Conservation (phyloP, 225 moss, liverwort and hornwort genomes). For the Pseudoscleropodium purum region DNA sequence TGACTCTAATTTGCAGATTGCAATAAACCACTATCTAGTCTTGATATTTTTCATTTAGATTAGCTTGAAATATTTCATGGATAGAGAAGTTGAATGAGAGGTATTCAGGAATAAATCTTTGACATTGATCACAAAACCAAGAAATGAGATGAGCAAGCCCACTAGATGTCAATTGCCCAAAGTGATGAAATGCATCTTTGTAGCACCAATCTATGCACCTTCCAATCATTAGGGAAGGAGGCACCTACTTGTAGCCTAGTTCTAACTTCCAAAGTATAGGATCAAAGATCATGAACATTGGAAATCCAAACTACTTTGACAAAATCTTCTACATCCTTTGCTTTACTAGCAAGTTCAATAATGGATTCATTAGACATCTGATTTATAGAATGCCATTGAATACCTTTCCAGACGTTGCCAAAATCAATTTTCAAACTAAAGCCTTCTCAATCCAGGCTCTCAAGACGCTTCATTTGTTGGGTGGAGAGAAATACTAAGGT, state of each 20-base stretch:
- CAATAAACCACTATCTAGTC: too few relatives aligned
- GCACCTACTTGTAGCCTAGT: background rate
- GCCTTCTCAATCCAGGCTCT: background rate
- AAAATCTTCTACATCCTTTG: background rate
- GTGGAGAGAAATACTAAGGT: background rate
- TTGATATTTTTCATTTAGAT: background rate
- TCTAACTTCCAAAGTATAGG: background rate
- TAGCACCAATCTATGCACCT: background rate
- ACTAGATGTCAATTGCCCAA: background rate
- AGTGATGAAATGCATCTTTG: background rate
- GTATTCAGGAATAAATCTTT: background rate
- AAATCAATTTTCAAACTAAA: background rate
- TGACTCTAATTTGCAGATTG: too few relatives aligned
- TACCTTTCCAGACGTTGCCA: background rate
- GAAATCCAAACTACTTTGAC: background rate
- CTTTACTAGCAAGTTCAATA: background rate
- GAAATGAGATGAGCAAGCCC: background rate
- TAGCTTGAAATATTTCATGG: background rate
- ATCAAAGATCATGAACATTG: background rate
- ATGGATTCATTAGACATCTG: background rate
- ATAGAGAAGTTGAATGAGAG: background rate
- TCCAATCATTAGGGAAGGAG: background rate
- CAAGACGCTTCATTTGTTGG: background rate
- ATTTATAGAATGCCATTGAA: background rate
- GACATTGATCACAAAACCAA: background rate